A percentile compares a stretch with the other conserved stretches of the same genome.
These are phyloP conservation scores for Cicer yamashitae DNA, from an alignment of 306 rosid species.

Conservation along the genomic window DNA sequence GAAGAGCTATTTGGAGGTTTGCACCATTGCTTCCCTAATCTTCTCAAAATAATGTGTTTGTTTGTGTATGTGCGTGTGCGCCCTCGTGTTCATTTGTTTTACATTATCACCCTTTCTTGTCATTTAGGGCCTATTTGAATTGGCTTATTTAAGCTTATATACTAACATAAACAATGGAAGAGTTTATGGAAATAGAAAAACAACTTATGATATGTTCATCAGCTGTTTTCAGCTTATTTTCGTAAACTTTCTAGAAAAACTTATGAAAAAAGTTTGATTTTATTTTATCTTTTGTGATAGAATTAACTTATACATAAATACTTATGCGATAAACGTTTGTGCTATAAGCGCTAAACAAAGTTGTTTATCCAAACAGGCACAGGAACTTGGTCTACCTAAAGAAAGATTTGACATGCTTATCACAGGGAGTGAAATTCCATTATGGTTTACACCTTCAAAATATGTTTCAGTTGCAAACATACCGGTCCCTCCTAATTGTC, in stretches of 20 bases:
- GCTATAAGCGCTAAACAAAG: background rate
- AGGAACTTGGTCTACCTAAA: background rate
- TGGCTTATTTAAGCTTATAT: background rate
- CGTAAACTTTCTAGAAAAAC: background rate
- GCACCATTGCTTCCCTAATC: constrained; percentile 1
- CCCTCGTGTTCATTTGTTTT: background rate
- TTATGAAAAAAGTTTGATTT: background rate
- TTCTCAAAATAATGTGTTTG: background rate
- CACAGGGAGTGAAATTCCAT: constrained; percentile 46
- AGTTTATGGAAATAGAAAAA: background rate
- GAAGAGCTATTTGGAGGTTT: background rate
- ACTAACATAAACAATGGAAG: background rate
- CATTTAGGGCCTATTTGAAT: background rate
- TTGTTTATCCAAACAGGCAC: constrained; percentile 1
- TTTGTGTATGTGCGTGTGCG: background rate
- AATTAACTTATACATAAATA: background rate
- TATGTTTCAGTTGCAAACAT: constrained; percentile 28
- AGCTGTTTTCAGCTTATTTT: background rate
- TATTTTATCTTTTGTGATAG: too few relatives aligned
- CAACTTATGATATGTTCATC: background rate
- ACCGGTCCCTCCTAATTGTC: constrained; percentile 31
- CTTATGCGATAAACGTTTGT: background rate
- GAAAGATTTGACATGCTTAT: constrained; percentile 45
- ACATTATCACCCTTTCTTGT: constrained; percentile 15
- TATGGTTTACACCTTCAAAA: constrained; percentile 47